Evolutionary conservation across 352 stramenopile genomes (phyloP), one percentile per base, ranked within the genome.

Genomic region (Pythium brachiatum): DNA sequence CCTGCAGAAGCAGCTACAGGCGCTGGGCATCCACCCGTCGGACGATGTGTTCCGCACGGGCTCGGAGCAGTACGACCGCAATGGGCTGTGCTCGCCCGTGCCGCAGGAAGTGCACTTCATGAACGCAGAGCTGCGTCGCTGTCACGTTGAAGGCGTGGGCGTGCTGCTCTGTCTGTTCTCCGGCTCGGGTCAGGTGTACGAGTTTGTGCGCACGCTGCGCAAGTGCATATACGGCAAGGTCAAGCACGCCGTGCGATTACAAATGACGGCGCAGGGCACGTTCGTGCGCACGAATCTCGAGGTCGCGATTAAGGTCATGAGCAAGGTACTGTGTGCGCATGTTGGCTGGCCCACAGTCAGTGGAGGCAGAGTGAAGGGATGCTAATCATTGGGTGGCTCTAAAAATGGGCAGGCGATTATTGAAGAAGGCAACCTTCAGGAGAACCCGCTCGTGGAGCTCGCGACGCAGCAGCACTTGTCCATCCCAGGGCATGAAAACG

Each of bases 201-300:
- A 94, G 65, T 90, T 94, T 54, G 85, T 94, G 56, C 83, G 85
- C 34, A 94, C 85, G 58, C 73, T 94, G 51, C 79, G 85, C 55
- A 94, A 94, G 63, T 94, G 85, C 62, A 94, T 94, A 53, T 94
- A 92, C 69, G 85, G 85, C 44, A 94, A 94, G 64, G 85, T 94
- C 20, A 94, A 94, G 67, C 85, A 94, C 68, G 85, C 85, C 31
- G 85, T 94, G 61, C 79, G 83, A n/a, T 76, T 94, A 58, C 80
- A 91, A 53, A 78, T 91, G 70, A 89, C 78, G 8, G 57, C 72
- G 12, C 78, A 88, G 47, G 85, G 85, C 41, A 88, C 83, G 9
- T 92, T 94, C 41, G 71, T 92, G 51, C 85, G 85, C 53, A 94
- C 83, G 20, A 85, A 87, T 57, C 76, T 81, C 46, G 85, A 94